A percentile compares a stretch with the other conserved stretches of the same genome.
Conservation (phyloP, 140 eudicot genomes). For the Oenanthe javanica region DNA sequence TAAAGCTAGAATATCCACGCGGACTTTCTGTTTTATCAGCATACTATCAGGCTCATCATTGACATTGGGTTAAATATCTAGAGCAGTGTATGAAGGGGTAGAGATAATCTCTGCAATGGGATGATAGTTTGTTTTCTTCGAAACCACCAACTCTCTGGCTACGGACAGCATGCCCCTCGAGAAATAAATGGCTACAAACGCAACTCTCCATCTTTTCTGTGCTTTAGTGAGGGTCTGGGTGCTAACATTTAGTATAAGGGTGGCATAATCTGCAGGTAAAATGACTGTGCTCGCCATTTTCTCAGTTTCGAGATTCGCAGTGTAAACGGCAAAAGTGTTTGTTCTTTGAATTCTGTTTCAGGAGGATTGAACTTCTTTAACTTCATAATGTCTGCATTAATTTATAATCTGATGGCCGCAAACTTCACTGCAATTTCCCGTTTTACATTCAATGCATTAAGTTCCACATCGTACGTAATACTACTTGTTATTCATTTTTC, state of each 20-base stretch:
- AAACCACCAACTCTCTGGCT: slow-evolving; percentile 15
- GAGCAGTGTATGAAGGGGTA: slow-evolving; percentile 28
- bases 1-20: neutral
- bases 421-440: neutral
- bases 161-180: slow-evolving; percentile 42
- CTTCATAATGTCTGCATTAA: no score
- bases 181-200: slow-evolving; percentile 42
- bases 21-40: slow-evolving; percentile 5
- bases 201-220: slow-evolving; percentile 70
- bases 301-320: neutral
- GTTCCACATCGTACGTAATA: no score
- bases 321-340: slow-evolving; percentile 6
- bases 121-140: no score
- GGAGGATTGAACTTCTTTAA: neutral
- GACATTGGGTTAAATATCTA: slow-evolving; percentile 20
- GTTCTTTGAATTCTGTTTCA: neutral
- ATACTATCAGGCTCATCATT: neutral
- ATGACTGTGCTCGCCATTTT: slow-evolving; percentile 10
- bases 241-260: slow-evolving; percentile 33
- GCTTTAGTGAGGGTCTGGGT: slow-evolving; percentile 38
- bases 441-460: neutral
- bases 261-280: slow-evolving; percentile 18
- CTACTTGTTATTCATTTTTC: no score
- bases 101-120: no score
- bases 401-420: neutral